Base-by-base conservation (phyloP, 2,329 filamentous ascomycete genomes). In the Exophiala sp. region DNA sequence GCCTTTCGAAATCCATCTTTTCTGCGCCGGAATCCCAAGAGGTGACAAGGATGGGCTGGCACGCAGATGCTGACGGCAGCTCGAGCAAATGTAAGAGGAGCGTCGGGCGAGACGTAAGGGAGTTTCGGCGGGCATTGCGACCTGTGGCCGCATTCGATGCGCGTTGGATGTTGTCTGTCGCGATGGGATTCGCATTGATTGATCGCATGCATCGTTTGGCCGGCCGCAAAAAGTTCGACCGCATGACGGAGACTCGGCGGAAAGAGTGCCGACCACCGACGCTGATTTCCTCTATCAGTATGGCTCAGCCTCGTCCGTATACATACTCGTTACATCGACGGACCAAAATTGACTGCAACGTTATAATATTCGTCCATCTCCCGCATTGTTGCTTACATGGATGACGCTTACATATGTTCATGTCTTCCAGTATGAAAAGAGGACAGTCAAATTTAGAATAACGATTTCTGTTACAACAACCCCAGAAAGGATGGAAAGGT, bases 181-280 rank as follows among this genome's bases (percentile, higher is more conserved):
- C 3, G 11, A n/a, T 32, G 6, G 3, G 29, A 32, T 63, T 73
- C 47, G 73, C 73, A 62, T 73, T 70, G 62, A 65, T 74, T 62
- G 74, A 74, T 56, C 54, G 74, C 46, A 74, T 74, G 51, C 67
- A 74, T 18, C 72, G 74, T 56, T 73, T 73, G 55, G 70, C 70
- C 14, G 70, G 74, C n/a, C 65, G 73, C 7, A 69, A 69, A 19
- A 70, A 72, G 60, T 58, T 73, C 14, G 65, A 32, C 3, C 11
- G 29, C 3, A 2, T 23, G 38, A 41, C 40, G 40, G 40, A 30
- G 3, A 10, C 7, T 43, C 40, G 40, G 40, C 23, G 40, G 4
- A 29, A 19, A 4, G 22, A 43, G 8, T 3, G 14, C 40, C 40
- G 40, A 43, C 40, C 14, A 9, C 40, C 24, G 23, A 27, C n/a